phyloP scores from a whole-genome alignment of 2,329 filamentous ascomycete genomes.

The Penicillium sclerotiorum region DNA sequence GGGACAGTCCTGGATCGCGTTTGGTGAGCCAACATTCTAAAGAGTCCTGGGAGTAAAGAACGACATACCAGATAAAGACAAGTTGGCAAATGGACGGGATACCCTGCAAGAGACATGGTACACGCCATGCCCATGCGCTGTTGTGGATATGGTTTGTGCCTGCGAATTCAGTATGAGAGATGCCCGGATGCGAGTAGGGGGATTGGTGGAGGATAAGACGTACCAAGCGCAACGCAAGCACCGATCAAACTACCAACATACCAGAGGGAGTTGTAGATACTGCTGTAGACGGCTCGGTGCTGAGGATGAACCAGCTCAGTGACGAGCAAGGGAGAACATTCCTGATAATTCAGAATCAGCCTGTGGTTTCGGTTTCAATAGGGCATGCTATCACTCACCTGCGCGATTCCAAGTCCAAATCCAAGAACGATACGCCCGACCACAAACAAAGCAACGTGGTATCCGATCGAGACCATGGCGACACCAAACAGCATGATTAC shows the following conservation, averaged over 20 bases:
- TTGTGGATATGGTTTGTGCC: conserved; percentile 41
- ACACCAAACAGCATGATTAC: conserved; percentile 51
- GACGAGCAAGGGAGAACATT: conserved; percentile 44
- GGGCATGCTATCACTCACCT: background rate
- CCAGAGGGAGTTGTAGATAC: conserved; percentile 55
- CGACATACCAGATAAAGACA: conserved; percentile 37
- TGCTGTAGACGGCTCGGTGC: conserved; percentile 52
- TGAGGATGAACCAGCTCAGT: conserved; percentile 54
- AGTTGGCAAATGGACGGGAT: conserved; percentile 59
- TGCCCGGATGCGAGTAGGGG: conserved; percentile 37
- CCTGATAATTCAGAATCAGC: conserved; percentile 33
- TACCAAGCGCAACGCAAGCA: conserved; percentile 34
- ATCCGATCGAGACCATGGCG: conserved; percentile 40
- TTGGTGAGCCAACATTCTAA: no score
- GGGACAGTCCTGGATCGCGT: conserved; percentile 59
- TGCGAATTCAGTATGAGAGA: background rate
- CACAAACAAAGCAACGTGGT: conserved; percentile 47
- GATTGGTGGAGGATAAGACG: background rate
- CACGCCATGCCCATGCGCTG: conserved; percentile 56
- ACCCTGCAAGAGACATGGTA: conserved; percentile 67
- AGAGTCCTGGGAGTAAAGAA: conserved; percentile 50
- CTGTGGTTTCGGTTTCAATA: background rate
- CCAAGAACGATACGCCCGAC: conserved; percentile 45
- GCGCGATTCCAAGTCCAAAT: conserved; percentile 36
- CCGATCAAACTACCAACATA: conserved; percentile 53